These are phyloP conservation scores for slime mould (Dictyostelium discoideum) DNA, from an alignment of 78 protist genomes.

Conservation along the genomic window DNA sequence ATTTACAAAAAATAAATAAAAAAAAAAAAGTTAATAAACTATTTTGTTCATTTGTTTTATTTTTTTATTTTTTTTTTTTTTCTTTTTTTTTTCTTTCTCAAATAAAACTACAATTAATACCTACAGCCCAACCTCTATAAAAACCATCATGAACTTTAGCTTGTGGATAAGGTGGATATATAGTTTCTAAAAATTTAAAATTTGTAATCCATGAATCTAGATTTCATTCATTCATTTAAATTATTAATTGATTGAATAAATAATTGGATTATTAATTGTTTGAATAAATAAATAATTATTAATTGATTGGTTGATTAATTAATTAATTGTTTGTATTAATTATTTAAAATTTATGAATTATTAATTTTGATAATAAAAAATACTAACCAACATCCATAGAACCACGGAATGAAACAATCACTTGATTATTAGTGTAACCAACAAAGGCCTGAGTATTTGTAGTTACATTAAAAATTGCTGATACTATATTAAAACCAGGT, in stretches of 20 bases:
- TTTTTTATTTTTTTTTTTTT: no score
- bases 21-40: not conserved
- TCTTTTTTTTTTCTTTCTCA: not conserved
- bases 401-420: slow-evolving; percentile 46
- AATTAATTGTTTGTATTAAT: no score
- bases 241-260: no score
- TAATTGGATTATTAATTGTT: no score
- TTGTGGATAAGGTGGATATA: slow-evolving; percentile 13
- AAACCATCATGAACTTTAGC: slow-evolving; percentile 8
- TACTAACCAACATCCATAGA: slow-evolving; percentile 56
- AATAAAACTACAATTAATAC: not conserved
- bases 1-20: not conserved
- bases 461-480: not conserved
- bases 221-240: no score
- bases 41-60: no score
- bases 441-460: slow-evolving; percentile 73
- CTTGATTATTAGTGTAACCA: slow-evolving; percentile 21
- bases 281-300: no score
- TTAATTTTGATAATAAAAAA: no score
- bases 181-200: slow-evolving; percentile 19
- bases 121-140: not conserved
- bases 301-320: not conserved
- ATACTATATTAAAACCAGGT: not conserved
- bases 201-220: slow-evolving; percentile 50
- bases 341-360: no score